Conservation (phyloP, 2,329 filamentous ascomycete genomes). For the Sporothrix variecibatus region DNA sequence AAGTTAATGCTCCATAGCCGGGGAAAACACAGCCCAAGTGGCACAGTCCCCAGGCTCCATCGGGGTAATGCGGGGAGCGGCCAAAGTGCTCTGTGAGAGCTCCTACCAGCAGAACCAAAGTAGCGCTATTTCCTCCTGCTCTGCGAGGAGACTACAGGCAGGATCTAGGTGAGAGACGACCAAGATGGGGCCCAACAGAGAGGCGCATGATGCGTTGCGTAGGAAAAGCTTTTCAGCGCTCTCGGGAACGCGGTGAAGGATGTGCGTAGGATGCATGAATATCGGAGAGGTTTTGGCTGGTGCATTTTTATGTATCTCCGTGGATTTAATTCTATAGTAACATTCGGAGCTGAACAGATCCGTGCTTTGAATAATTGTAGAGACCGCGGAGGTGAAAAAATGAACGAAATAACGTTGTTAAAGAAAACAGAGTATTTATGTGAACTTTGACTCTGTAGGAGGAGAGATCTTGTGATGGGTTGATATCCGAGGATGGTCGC, state of each 20-base stretch:
- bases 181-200: background rate
- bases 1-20: background rate
- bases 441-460: background rate
- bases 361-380: background rate
- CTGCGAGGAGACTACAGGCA: background rate
- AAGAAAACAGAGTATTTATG: background rate
- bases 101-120: background rate
- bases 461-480: background rate
- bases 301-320: background rate
- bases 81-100: background rate
- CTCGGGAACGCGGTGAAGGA: background rate
- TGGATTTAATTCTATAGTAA: background rate
- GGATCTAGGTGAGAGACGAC: background rate
- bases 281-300: too few species aligned
- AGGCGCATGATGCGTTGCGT: background rate
- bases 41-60: background rate
- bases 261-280: background rate
- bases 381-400: background rate
- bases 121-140: background rate
- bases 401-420: background rate
- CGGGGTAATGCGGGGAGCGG: slow-evolving; percentile 24
- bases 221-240: slow-evolving; percentile 10
- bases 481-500: background rate
- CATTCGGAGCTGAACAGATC: background rate
- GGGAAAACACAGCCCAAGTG: background rate